Conservation (phyloP, 2,329 filamentous ascomycete genomes). For the Colletotrichum shisoi region DNA sequence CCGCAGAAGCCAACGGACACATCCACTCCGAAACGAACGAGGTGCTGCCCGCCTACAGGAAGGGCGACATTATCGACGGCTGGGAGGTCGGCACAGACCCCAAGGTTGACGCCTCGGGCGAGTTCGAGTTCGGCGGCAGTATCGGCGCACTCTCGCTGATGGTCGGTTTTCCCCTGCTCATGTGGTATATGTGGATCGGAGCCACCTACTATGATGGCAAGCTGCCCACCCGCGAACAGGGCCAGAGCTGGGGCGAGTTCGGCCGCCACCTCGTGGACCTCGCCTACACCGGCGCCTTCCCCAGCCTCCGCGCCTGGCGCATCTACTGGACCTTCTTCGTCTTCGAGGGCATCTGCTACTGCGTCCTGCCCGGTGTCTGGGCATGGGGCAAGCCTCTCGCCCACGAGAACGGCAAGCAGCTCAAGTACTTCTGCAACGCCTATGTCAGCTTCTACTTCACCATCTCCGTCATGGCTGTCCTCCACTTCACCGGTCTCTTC, state of each 20-base stretch:
- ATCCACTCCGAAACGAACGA: slow-evolving; percentile 29
- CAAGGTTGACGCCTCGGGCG: slow-evolving; percentile 69
- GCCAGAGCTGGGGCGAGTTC: slow-evolving; percentile 72
- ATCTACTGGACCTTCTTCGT: slow-evolving; percentile 96
- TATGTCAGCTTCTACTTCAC: slow-evolving; percentile 88
- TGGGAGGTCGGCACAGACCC: slow-evolving; percentile 68
- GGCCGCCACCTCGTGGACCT: slow-evolving; percentile 69
- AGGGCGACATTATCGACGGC: slow-evolving; percentile 57
- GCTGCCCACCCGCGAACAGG: slow-evolving; percentile 69
- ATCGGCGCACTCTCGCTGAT: slow-evolving; percentile 78
- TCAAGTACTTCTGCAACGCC: slow-evolving; percentile 94
- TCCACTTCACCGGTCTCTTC: slow-evolving; percentile 87
- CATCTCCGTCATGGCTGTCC: slow-evolving; percentile 70
- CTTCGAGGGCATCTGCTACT: slow-evolving; percentile 83
- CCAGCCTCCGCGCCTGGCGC: slow-evolving; percentile 80
- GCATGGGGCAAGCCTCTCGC: slow-evolving; percentile 87
- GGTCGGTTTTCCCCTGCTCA: slow-evolving; percentile 83
- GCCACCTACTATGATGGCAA: slow-evolving; percentile 84
- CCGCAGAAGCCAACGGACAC: slow-evolving; percentile 33
- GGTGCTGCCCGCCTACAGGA: slow-evolving; percentile 34
- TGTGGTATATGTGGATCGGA: slow-evolving; percentile 97
- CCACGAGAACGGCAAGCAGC: slow-evolving; percentile 82
- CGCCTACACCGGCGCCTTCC: slow-evolving; percentile 84
- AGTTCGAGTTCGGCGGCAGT: slow-evolving; percentile 83
- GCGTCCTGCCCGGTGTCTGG: slow-evolving; percentile 85